Percentiles rank a stretch among this genome's conserved stretches.
Evolutionary conservation across 345 rosid genomes (phyloP).

Genomic region (Conringia planisiliqua): DNA sequence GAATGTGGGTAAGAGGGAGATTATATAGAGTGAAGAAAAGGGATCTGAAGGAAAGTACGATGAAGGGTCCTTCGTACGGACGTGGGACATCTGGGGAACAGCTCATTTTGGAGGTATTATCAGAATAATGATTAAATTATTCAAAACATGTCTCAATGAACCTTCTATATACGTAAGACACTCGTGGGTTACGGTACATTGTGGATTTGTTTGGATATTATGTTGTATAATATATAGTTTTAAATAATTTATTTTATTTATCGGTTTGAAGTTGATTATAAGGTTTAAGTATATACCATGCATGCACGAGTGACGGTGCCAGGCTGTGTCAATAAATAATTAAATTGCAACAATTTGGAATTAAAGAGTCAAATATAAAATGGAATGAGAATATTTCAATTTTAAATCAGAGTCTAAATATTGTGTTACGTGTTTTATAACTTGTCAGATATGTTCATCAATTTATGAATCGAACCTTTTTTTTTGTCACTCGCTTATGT

Average conservation of each 20-base stretch:
- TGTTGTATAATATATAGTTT: background rate
- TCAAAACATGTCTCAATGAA: constrained; percentile 18
- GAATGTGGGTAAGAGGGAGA: constrained; percentile 1
- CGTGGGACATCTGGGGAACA: constrained; percentile 38
- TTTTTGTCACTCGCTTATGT: background rate
- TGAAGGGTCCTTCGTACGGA: constrained; percentile 55
- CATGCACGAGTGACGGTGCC: constrained; percentile 36
- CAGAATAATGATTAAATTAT: background rate
- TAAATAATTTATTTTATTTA: background rate
- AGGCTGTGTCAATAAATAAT: constrained; percentile 29
- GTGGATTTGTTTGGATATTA: constrained; percentile 27
- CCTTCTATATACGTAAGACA: constrained; percentile 26
- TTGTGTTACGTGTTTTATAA: background rate
- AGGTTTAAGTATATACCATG: constrained; percentile 6
- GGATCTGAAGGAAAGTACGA: constrained; percentile 40
- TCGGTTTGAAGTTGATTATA: background rate
- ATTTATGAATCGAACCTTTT: too few relatives aligned
- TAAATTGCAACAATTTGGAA: constrained; percentile 14
- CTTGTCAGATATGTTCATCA: background rate
- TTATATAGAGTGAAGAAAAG: background rate
- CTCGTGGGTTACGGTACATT: constrained; percentile 21
- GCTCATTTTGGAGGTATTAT: constrained; percentile 34
- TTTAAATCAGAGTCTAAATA: background rate
- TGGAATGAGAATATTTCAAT: background rate
- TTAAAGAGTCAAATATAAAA: background rate